Percentiles rank a stretch among this genome's conserved stretches.
phyloP scores from a whole-genome alignment of 2,329 filamentous ascomycete species.

The Fusarium compactum region DNA sequence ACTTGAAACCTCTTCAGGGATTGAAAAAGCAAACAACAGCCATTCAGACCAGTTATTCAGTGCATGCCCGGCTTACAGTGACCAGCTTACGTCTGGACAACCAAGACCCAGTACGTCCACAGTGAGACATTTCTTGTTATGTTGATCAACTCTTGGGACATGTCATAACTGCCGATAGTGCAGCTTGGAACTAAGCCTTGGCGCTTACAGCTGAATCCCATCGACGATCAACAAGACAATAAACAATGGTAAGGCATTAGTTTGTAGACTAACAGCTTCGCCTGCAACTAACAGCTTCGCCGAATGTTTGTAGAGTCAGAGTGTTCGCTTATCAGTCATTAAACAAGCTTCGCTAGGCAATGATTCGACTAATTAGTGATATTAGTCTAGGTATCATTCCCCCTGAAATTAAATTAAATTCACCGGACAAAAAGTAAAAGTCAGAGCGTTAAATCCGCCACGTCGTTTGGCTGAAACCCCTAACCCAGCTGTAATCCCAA shows the following conservation, averaged over 20 bases:
- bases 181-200: slow-evolving; percentile 7
- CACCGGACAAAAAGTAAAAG: not conserved
- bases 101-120: not conserved
- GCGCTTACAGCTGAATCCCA: slow-evolving; percentile 3
- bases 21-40: not conserved
- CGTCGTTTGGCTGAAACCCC: not conserved
- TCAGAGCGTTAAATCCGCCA: not conserved
- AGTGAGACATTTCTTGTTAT: not conserved
- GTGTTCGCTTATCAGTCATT: not conserved
- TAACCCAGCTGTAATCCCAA: not conserved
- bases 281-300: not conserved
- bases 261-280: not conserved
- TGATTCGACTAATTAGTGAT: not conserved
- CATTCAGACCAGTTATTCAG: not conserved
- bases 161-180: not conserved
- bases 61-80: not conserved
- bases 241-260: too few relatives aligned
- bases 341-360: not conserved
- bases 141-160: slow-evolving; percentile 2
- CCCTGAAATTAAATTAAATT: slow-evolving; percentile 29
- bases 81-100: not conserved
- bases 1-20: slow-evolving; percentile 1
- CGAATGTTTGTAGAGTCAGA: too few relatives aligned
- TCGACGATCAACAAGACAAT: not conserved
- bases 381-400: not conserved